Conservation (phyloP, 371 early-diverging fungal species). For the Mucor indicus region DNA sequence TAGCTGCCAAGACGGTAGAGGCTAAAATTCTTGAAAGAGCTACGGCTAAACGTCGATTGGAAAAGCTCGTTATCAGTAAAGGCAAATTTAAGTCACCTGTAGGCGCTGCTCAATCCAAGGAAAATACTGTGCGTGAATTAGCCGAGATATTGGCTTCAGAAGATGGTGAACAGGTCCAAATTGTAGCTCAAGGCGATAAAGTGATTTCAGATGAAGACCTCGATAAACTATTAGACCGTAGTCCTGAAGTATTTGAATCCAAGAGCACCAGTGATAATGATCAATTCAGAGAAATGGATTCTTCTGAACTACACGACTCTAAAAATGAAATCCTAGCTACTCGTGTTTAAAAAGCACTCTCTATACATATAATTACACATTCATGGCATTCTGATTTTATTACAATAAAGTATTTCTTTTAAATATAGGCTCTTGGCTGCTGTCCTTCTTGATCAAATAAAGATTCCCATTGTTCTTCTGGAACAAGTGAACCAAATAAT, state of each 20-base stretch:
- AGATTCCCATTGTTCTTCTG: slow-evolving; percentile 40
- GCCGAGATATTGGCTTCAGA: slow-evolving; percentile 72
- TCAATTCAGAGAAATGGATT: slow-evolving; percentile 44
- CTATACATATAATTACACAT: too few relatives aligned
- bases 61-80: slow-evolving; percentile 86
- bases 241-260: slow-evolving; percentile 53
- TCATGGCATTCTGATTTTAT: too few relatives aligned
- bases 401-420: too few relatives aligned
- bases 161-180: slow-evolving; percentile 64
- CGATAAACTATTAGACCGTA: slow-evolving; percentile 67
- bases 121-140: slow-evolving; percentile 57
- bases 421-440: too few relatives aligned
- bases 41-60: slow-evolving; percentile 82
- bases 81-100: slow-evolving; percentile 63
- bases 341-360: slow-evolving; percentile 9
- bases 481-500: slow-evolving; percentile 44
- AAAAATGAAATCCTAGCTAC: slow-evolving; percentile 46
- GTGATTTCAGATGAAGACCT: slow-evolving; percentile 71
- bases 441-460: slow-evolving; percentile 35
- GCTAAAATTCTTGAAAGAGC: slow-evolving; percentile 76
- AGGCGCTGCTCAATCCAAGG: slow-evolving; percentile 12
- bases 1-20: slow-evolving; percentile 86
- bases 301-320: slow-evolving; percentile 33
- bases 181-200: slow-evolving; percentile 60
- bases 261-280: slow-evolving; percentile 27